phyloP scores from a whole-genome alignment of 495 filamentous ascomycete genomes.

The Umbilicaria muhlenbergii region DNA sequence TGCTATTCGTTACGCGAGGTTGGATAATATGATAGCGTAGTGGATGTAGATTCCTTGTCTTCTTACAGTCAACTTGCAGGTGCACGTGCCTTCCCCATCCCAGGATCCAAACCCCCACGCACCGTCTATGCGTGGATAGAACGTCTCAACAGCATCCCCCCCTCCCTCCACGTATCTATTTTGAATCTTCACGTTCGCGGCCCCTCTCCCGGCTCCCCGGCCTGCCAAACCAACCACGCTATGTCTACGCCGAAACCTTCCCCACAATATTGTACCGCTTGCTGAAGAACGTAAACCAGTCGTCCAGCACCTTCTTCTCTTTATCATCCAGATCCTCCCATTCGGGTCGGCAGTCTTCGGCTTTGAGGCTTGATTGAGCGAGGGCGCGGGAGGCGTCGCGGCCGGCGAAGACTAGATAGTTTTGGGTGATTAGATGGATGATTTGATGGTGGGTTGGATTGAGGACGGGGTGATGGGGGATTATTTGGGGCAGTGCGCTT shows the following conservation, averaged over 20 bases:
- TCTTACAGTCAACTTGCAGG: too few relatives aligned
- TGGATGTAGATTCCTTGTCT: too few relatives aligned
- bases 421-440: slow-evolving; percentile 6
- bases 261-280: slow-evolving; percentile 94
- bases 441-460: background rate
- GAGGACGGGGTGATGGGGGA: background rate
- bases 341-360: slow-evolving; percentile 66
- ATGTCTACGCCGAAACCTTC: slow-evolving; percentile 35
- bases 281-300: slow-evolving; percentile 91
- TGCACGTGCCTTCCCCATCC: too few relatives aligned
- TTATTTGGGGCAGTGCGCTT: background rate
- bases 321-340: slow-evolving; percentile 80
- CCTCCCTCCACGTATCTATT: too few relatives aligned
- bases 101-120: too few relatives aligned
- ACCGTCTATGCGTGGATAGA: too few relatives aligned
- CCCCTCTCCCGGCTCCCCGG: slow-evolving; percentile 2
- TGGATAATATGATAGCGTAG: too few relatives aligned
- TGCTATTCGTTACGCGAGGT: too few relatives aligned
- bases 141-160: too few relatives aligned
- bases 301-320: slow-evolving; percentile 67
- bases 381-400: slow-evolving; percentile 88
- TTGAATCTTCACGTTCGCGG: background rate
- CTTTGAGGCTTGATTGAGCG: slow-evolving; percentile 69
- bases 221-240: slow-evolving; percentile 3
- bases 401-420: slow-evolving; percentile 67